Evolutionary conservation across 1,284 basidiomycete species (phyloP), one percentile per base, ranked within the genome.

Genomic region (Entoloma clypeatum): DNA sequence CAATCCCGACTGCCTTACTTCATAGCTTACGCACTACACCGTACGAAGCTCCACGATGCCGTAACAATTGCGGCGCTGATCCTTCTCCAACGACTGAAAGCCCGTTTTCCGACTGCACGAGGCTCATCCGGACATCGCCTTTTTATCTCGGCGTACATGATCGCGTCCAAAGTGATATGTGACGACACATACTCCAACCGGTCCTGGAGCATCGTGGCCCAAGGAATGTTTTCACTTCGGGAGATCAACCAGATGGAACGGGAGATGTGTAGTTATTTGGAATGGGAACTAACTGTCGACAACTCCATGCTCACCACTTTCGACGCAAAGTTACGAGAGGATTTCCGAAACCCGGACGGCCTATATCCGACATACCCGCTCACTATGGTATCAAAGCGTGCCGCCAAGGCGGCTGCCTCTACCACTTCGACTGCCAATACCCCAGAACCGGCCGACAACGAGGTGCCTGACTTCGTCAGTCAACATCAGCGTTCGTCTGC

Each of bases 101-200:
- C 82, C 3, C 84, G 90, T 19, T 95, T 94, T 64, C 92, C 92
- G 13, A 89, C 89, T 6, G 92, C 92, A 22, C 81, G 89, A 38
- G 92, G 92, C 26, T 93, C 90, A 0, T 93, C 89, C 0, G 92
- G 92, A 7, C 92, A 96, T 56, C 79, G 92, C 0, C 64, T 97
- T 0, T 95, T 94, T 61, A 86, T 96, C 8, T 92, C 89, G 0
- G 91, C 92, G 0, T 92, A 92, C 62, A 96, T 96, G 93, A 90
- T 96, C 49, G 82, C 86, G 0, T 85, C 81, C 3, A 92, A 92
- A 63, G 86, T 92, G 13, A 89, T 93, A 51, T 93, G 91, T 65
- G 92, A 96, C 71, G 92, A 97, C 61, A 96, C 92, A 0, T 95
- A 94, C 59, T 92, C 89, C 11, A 96, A 96, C 78, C 92, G 94